Evolutionary conservation across 129 eudicot genomes (phyloP).

Genomic region (Flaveria trinervia): DNA sequence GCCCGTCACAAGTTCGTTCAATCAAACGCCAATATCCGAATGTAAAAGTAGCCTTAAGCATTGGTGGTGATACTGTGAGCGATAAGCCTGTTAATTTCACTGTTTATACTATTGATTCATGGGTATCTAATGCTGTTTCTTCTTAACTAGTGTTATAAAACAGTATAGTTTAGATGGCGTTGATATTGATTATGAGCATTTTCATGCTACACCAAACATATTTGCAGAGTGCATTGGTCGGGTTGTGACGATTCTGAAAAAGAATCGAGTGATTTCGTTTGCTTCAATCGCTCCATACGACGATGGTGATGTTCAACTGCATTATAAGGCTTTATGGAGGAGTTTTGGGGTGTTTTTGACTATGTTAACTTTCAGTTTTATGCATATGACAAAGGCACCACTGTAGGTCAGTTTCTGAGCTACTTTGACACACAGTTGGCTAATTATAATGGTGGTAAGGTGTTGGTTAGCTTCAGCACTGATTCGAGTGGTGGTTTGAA

Average conservation of each 20-base stretch:
- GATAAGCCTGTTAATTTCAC: slow-evolving; percentile 26
- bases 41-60: slow-evolving; percentile 45
- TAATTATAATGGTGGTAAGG: slow-evolving; percentile 46
- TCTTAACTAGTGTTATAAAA: slow-evolving; percentile 42
- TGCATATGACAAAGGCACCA: slow-evolving; percentile 44
- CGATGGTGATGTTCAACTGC: slow-evolving; percentile 39
- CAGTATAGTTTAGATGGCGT: slow-evolving; percentile 45
- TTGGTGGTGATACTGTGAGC: slow-evolving; percentile 53
- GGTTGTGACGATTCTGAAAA: slow-evolving; percentile 40
- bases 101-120: slow-evolving; percentile 36
- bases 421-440: slow-evolving; percentile 32
- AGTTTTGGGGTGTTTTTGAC: slow-evolving; percentile 45
- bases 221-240: slow-evolving; percentile 48
- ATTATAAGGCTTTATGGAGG: slow-evolving; percentile 50
- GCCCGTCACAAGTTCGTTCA: slow-evolving; percentile 40
- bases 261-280: slow-evolving; percentile 38
- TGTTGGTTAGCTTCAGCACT: slow-evolving; percentile 45
- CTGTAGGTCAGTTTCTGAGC: slow-evolving; percentile 39
- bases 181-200: slow-evolving; percentile 56
- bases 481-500: slow-evolving; percentile 46
- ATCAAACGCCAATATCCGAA: slow-evolving; percentile 43
- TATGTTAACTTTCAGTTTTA: slow-evolving; percentile 56
- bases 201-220: slow-evolving; percentile 30
- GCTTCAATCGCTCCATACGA: slow-evolving; percentile 61
- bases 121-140: slow-evolving; percentile 50